Evolutionary conservation across 768 basidiomycete species (phyloP).

Genomic region (Pulveroboletus sp.): DNA sequence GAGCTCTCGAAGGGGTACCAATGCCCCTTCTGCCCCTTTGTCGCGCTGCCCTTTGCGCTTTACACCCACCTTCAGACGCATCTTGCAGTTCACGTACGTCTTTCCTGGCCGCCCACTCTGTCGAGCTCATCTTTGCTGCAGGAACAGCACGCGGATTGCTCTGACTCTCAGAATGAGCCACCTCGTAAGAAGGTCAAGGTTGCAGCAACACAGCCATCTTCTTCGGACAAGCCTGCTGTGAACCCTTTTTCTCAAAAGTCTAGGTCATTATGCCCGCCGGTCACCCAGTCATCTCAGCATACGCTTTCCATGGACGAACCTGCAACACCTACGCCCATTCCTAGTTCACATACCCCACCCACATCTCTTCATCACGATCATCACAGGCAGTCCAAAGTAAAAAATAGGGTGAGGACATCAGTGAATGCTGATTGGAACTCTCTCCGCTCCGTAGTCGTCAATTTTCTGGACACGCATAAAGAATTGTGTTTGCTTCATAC

Average conservation of each 20-base stretch:
- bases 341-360: neutral
- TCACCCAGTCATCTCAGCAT: too few relatives aligned
- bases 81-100: neutral
- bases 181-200: too few relatives aligned
- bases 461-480: neutral
- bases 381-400: too few relatives aligned
- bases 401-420: neutral
- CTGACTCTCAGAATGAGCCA: too few relatives aligned
- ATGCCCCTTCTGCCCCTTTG: neutral
- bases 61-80: neutral
- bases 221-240: too few relatives aligned
- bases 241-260: too few relatives aligned
- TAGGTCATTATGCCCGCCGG: too few relatives aligned
- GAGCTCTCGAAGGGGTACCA: neutral
- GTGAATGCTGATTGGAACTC: neutral
- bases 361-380: neutral
- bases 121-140: too few relatives aligned
- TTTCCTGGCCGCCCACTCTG: too few relatives aligned
- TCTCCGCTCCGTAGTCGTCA: neutral
- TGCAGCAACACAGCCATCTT: too few relatives aligned
- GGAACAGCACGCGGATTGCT: too few relatives aligned
- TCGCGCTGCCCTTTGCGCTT: neutral
- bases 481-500: neutral
- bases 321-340: neutral
- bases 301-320: too few relatives aligned